Evolutionary conservation across 1,284 basidiomycete genomes (phyloP), one percentile per base, ranked within the genome.

Genomic region (Lignosus rhinocerotis): DNA sequence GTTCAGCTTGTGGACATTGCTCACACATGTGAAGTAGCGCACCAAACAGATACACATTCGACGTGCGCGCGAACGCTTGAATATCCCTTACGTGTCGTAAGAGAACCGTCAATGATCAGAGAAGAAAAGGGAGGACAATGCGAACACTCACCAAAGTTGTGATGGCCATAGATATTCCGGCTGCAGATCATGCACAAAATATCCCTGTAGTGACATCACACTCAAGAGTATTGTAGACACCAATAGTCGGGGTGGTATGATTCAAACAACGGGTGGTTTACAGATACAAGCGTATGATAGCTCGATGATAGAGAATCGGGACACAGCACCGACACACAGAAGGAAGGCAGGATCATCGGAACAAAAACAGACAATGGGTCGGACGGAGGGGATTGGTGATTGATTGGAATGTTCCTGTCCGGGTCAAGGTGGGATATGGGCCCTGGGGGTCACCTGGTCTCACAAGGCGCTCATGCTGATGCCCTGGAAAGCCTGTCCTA

Each of bases 241-340:
- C 43, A 51, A 42, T 53, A 45, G 42, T 19, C 42, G 50, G 45
- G 53, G 65, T 64, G 67, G 66, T 69, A 70, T 70, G 61, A 65
- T 64, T 66, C 63, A 59, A 62, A 69, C 68, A 68, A 17, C 65
- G 21, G 45, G 58, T 66, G 65, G 56, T 60, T 69, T 74, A 74
- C 66, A 72, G 73, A 70, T 76, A 76, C 75, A 76, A 68, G 66
- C 67, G 68, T 70, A 69, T 67, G 65, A 61, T 70, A 71, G 67
- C 66, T 70, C 66, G 64, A 65, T 53, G 62, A 61, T 48, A 53
- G 61, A 55, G 62, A 58, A 63, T 52, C 54, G 50, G 53, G 50
- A 55, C 21, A 53, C 54, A 62, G 62, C 58, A 64, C 56, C 51
- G 45, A 56, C 48, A 43, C 43, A 41, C 32, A 51, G 25, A 21